Percentiles rank a stretch among this genome's conserved stretches.
Conservation (phyloP, 257 asterid genomes). For the Gynochthodes officinalis region DNA sequence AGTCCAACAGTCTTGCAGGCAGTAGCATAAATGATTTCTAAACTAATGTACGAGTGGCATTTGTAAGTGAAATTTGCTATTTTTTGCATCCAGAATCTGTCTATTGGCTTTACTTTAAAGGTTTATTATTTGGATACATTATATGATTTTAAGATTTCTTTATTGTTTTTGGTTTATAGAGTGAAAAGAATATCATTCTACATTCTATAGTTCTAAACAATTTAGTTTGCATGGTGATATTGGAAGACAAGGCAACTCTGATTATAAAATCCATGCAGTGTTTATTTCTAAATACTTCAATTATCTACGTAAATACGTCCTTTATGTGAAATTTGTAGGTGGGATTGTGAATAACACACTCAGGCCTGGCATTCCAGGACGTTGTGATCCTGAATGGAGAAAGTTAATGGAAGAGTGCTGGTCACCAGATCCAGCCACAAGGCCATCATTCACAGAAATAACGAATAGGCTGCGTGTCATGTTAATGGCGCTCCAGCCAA, state of each 20-base stretch:
- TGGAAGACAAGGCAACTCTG: not conserved
- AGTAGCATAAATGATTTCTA: not conserved
- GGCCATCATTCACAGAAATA: conserved; percentile 87
- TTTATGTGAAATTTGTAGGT: conserved; percentile 36
- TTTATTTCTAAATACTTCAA: not conserved
- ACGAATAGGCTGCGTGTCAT: conserved; percentile 64
- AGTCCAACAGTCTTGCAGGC: not conserved
- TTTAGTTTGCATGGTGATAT: not conserved
- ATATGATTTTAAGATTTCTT: not conserved
- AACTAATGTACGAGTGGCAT: not conserved
- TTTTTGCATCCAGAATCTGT: not conserved
- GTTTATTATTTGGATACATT: not conserved
- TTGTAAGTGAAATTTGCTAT: not conserved
- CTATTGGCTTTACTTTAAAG: not conserved
- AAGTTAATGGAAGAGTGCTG: conserved; percentile 91
- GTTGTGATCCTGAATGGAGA: conserved; percentile 79
- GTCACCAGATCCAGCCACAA: conserved; percentile 66
- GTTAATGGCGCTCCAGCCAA: conserved; percentile 60
- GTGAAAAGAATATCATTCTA: not conserved
- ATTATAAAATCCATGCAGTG: not conserved
- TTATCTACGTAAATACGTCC: not conserved
- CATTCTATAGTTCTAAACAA: not conserved
- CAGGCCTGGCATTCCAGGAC: conserved; percentile 79
- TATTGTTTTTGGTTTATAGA: not conserved
- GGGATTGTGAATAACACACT: conserved; percentile 83